Conservation (phyloP, 2,329 filamentous ascomycete species). For the Herpotrichia juniperi region DNA sequence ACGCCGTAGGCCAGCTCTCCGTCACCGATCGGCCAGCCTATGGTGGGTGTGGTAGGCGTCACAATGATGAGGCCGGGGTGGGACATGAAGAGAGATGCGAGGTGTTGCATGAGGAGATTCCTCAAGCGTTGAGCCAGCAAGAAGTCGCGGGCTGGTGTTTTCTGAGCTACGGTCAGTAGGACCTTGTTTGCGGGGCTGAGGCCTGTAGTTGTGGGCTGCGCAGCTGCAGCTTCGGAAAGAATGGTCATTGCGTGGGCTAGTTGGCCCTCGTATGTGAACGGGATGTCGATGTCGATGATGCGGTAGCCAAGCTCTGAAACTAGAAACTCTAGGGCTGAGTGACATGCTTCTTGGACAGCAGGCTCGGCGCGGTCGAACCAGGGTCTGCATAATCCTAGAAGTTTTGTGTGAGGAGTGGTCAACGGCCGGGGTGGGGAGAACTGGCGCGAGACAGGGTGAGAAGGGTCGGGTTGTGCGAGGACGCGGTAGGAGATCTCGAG, state of each 20-base stretch:
- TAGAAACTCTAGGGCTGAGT: slow-evolving; percentile 66
- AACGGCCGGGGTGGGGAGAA: slow-evolving; percentile 65
- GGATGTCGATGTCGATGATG: slow-evolving; percentile 67
- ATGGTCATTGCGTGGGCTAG: slow-evolving; percentile 79
- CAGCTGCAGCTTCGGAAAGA: slow-evolving; percentile 70
- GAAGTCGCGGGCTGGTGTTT: slow-evolving; percentile 72
- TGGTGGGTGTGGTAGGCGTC: slow-evolving; percentile 76
- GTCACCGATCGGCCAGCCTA: slow-evolving; percentile 75
- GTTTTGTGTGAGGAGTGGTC: slow-evolving; percentile 54
- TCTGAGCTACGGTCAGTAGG: slow-evolving; percentile 67
- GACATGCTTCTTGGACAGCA: slow-evolving; percentile 66
- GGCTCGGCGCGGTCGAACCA: slow-evolving; percentile 75
- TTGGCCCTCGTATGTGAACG: slow-evolving; percentile 72
- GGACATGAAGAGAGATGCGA: slow-evolving; percentile 71
- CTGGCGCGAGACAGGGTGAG: slow-evolving; percentile 63
- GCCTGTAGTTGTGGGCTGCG: slow-evolving; percentile 56
- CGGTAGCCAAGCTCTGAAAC: slow-evolving; percentile 59
- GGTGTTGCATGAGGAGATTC: slow-evolving; percentile 77
- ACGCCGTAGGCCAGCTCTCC: slow-evolving; percentile 68
- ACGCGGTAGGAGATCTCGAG: slow-evolving; percentile 81
- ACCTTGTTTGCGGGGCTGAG: slow-evolving; percentile 73
- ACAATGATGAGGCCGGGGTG: slow-evolving; percentile 80
- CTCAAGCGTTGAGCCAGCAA: slow-evolving; percentile 76
- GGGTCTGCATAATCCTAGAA: slow-evolving; percentile 71
- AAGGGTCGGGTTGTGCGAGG: slow-evolving; percentile 75